These are phyloP conservation scores for Vitis riparia DNA, from an alignment of 164 flowering plant species.

Conservation along the genomic window DNA sequence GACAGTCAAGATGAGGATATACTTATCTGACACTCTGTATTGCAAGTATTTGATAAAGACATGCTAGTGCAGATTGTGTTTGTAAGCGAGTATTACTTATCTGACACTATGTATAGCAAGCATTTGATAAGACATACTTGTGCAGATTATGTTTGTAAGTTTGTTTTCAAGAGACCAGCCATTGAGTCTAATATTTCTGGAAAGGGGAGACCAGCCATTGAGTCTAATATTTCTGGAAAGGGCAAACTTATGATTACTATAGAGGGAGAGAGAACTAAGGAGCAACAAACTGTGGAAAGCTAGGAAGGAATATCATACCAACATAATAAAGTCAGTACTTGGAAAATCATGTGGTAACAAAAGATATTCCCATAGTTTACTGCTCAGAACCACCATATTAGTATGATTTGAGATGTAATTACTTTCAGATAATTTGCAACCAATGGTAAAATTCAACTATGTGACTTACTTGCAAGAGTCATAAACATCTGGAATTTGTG, in stretches of 20 bases:
- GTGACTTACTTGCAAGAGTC: constrained; percentile 98
- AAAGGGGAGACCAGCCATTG: too few relatives aligned
- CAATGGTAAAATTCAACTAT: background rate
- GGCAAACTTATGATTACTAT: background rate
- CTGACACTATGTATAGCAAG: too few relatives aligned
- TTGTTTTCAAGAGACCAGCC: too few relatives aligned
- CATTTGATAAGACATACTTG: too few relatives aligned
- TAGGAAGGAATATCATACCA: background rate
- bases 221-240: too few relatives aligned
- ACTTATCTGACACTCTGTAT: too few relatives aligned
- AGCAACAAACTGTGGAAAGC: background rate
- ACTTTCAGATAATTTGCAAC: background rate
- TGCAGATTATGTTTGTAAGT: too few relatives aligned
- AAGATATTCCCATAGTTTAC: background rate
- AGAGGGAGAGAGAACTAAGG: background rate
- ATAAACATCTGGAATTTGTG: constrained; percentile 99
- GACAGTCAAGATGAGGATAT: too few relatives aligned
- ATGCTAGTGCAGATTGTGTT: too few relatives aligned
- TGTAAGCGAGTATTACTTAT: too few relatives aligned
- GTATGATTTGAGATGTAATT: background rate
- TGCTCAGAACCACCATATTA: background rate
- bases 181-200: too few relatives aligned
- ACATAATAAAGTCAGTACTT: background rate
- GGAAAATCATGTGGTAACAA: background rate
- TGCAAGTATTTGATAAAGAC: too few relatives aligned